Percentiles rank a stretch among this genome's conserved stretches.
These are phyloP conservation scores for Ganoderma boninense DNA, from an alignment of 1,284 basidiomycete species.

Conservation along the genomic window DNA sequence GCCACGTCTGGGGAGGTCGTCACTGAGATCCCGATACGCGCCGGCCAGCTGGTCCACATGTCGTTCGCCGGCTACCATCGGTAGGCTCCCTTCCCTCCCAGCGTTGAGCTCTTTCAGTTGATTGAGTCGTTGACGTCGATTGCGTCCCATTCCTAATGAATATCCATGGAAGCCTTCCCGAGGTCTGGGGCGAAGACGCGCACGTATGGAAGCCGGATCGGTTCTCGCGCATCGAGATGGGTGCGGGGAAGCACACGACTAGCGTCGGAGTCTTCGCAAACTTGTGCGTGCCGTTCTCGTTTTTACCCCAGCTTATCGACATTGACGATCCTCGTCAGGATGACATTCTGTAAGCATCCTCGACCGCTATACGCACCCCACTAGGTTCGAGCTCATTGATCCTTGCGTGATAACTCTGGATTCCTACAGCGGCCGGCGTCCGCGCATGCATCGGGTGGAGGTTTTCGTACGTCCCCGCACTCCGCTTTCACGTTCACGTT, in stretches of 20 bases:
- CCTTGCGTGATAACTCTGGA: background rate
- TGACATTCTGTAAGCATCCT: background rate
- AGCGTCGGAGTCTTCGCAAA: conserved; percentile 58
- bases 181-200: conserved; percentile 59
- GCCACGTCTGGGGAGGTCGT: conserved; percentile 42
- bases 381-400: background rate
- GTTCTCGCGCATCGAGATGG: conserved; percentile 42
- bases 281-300: conserved; percentile 47
- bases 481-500: background rate
- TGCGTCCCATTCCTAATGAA: background rate
- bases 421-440: conserved; percentile 35
- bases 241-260: conserved; percentile 46
- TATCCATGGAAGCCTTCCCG: conserved; percentile 36
- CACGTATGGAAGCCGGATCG: conserved; percentile 63
- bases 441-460: conserved; percentile 46
- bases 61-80: conserved; percentile 44
- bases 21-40: conserved; percentile 44
- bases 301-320: background rate
- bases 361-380: background rate
- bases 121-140: background rate
- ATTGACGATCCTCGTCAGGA: background rate
- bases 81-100: conserved; percentile 31
- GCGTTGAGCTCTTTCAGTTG: background rate
- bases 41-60: conserved; percentile 46
- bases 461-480: conserved; percentile 41